phyloP scores from a whole-genome alignment of 2,329 filamentous ascomycete genomes.

The Microascus cirrosus region DNA sequence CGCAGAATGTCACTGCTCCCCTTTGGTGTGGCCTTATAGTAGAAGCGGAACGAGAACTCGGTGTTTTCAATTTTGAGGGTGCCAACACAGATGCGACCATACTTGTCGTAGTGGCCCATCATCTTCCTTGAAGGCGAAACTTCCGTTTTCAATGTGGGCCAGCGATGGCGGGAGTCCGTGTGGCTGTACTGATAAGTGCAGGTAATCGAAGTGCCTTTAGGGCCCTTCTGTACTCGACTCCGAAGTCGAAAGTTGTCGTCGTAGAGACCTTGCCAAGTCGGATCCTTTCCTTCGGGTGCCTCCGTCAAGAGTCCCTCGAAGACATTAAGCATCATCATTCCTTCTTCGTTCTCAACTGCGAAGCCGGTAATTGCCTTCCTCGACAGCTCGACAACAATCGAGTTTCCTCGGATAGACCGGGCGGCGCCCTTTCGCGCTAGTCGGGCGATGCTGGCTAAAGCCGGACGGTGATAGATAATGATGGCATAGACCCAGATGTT shows the following conservation, averaged over 20 bases:
- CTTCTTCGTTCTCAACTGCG: conserved; percentile 12
- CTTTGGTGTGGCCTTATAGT: conserved; percentile 21
- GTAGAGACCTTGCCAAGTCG: conserved; percentile 15
- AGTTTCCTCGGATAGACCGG: conserved; percentile 15
- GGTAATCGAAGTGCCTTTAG: conserved; percentile 3
- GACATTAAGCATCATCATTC: conserved; percentile 15
- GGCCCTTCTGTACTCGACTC: conserved; percentile 11
- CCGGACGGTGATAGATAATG: conserved; percentile 19
- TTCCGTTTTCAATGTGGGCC: conserved; percentile 16
- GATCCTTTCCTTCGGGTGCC: conserved; percentile 10
- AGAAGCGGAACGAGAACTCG: conserved; percentile 21
- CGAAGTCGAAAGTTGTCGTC: conserved; percentile 16
- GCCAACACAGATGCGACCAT: conserved; percentile 19
- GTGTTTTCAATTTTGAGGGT: conserved; percentile 14
- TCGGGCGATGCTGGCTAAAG: conserved; percentile 17
- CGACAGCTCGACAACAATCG: conserved; percentile 17
- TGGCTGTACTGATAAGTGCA: conserved; percentile 16
- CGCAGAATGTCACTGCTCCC: conserved; percentile 19
- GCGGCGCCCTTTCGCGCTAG: conserved; percentile 19
- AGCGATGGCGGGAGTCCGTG: conserved; percentile 8
- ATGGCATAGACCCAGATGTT: conserved; percentile 19
- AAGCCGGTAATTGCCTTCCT: conserved; percentile 21
- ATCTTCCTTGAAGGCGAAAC: conserved; percentile 10
- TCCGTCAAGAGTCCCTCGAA: conserved; percentile 15
- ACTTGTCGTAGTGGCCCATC: conserved; percentile 20